Base-by-base conservation (phyloP, 768 basidiomycete genomes). In the Antrodiella citrinella region DNA sequence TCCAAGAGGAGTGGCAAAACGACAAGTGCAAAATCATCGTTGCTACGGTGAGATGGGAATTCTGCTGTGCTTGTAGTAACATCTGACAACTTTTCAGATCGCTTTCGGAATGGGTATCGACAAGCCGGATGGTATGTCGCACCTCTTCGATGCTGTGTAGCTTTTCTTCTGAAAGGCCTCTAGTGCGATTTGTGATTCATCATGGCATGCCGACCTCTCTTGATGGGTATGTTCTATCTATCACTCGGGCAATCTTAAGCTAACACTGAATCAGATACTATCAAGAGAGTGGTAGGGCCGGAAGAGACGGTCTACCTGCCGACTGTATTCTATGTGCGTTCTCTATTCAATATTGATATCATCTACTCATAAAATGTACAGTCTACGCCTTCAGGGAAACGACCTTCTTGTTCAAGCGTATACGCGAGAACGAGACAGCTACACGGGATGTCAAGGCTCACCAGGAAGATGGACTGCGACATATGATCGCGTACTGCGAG, bases 101-200 rank as follows among this genome's bases (percentile, higher is more conserved):
- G 93, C 93, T 0, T 98, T 98, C 64, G 95, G 95, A 10, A 98
- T 98, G 93, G 94, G 95, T 1, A 90, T 95, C 45, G 90, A 94
- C 66, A 93, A 94, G 64, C 65, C 81, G 4, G 78, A 89, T 58
- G 86, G 86, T 86, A 63, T 54, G 69, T 46, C 12, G 2, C 12
- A 2, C 12, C 7, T 25, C 25, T 9, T 39, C 45, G 30, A 44
- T 39, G 19, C 4, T 19, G 18, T 26, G 10, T 44, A 47, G 20
- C 46, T 11, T 7, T 52, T 22, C 22, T 44, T 23, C 10, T 18
- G 40, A 30, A n/a, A 24, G 45, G 53, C 54, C 23, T 41, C 38
- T 48, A 91, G 92, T 95, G 4, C 86, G 92, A 54, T 95, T 83
- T 59, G 95, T 99, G 26, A 88, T 98, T 47, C 95, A 98, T 60